A percentile compares a stretch with the other conserved stretches of the same genome.
Evolutionary conservation across 805 yeast genomes (phyloP).

Genomic region (Sugiyamaella marilandica): DNA sequence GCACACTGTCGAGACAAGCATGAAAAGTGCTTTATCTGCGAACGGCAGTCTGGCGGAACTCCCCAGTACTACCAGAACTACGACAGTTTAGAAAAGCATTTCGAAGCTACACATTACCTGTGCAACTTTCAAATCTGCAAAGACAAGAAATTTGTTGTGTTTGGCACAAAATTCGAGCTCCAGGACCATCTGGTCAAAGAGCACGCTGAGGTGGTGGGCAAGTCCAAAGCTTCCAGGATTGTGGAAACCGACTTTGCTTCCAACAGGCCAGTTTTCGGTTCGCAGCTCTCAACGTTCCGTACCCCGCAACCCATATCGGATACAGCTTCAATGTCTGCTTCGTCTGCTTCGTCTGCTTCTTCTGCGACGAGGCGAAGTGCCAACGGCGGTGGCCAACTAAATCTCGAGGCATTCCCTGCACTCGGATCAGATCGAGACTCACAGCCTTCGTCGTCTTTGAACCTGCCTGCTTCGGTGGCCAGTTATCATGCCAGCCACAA

Average conservation of each 20-base stretch:
- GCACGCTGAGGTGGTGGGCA: conserved; percentile 60
- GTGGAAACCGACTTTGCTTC: conserved; percentile 17
- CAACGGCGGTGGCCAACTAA: neutral
- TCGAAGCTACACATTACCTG: conserved; percentile 63
- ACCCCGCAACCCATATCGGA: conserved; percentile 1
- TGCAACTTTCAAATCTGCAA: conserved; percentile 75
- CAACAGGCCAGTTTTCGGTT: conserved; percentile 41
- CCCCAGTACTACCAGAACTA: conserved; percentile 72
- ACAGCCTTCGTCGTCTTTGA: neutral
- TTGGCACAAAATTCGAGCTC: conserved; percentile 77
- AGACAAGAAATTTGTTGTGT: conserved; percentile 88
- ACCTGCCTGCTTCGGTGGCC: conserved; percentile 14
- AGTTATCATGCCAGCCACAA: conserved; percentile 13
- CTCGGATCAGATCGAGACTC: conserved; percentile 16
- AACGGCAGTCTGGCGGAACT: conserved; percentile 46
- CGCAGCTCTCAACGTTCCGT: conserved; percentile 60
- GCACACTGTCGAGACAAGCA: conserved; percentile 78
- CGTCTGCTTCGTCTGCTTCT: conserved; percentile 8
- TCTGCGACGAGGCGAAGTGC: conserved; percentile 5
- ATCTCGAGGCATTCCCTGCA: conserved; percentile 23
- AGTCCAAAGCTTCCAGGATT: conserved; percentile 28
- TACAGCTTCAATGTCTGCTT: conserved; percentile 4
- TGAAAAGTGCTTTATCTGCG: conserved; percentile 89
- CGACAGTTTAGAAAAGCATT: conserved; percentile 69
- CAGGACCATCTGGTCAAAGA: conserved; percentile 83